Conservation (phyloP, 768 basidiomycete species). For the Lactarius quietus region DNA sequence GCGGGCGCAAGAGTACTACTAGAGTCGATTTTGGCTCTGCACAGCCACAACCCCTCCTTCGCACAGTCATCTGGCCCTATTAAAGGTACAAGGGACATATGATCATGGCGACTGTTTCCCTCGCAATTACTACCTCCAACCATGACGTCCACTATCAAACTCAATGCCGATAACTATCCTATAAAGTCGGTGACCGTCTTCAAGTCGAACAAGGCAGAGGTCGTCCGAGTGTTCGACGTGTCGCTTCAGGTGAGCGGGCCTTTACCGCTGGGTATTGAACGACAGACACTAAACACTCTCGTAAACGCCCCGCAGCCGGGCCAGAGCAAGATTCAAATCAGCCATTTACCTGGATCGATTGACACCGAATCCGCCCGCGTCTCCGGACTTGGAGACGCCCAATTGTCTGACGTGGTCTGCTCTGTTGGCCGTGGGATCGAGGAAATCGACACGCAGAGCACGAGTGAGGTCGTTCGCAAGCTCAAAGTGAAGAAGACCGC, state of each 20-base stretch:
- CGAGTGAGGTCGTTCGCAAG: slow-evolving; percentile 26
- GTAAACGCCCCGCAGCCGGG: slow-evolving; percentile 40
- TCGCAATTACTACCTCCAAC: neutral
- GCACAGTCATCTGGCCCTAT: neutral
- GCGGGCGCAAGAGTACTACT: too few species aligned
- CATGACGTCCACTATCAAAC: slow-evolving; percentile 13
- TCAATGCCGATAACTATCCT: slow-evolving; percentile 36
- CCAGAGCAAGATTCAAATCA: slow-evolving; percentile 49
- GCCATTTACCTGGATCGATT: slow-evolving; percentile 45
- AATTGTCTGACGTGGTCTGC: slow-evolving; percentile 56
- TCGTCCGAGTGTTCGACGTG: slow-evolving; percentile 48
- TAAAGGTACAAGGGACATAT: neutral
- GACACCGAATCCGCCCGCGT: slow-evolving; percentile 53
- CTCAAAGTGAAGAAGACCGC: slow-evolving; percentile 37
- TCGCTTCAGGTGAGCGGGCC: slow-evolving; percentile 46
- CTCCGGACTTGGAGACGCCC: slow-evolving; percentile 45
- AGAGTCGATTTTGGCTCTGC: too few species aligned
- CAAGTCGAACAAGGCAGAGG: slow-evolving; percentile 53
- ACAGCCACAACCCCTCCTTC: too few species aligned
- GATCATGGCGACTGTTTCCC: neutral
- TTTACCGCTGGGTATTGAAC: neutral
- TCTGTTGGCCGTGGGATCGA: slow-evolving; percentile 32
- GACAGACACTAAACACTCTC: neutral
- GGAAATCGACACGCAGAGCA: slow-evolving; percentile 26
- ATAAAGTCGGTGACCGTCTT: slow-evolving; percentile 57